These are phyloP conservation scores for Trichophyton benhamiae DNA, from an alignment of 2,329 filamentous ascomycete genomes.

Conservation along the genomic window DNA sequence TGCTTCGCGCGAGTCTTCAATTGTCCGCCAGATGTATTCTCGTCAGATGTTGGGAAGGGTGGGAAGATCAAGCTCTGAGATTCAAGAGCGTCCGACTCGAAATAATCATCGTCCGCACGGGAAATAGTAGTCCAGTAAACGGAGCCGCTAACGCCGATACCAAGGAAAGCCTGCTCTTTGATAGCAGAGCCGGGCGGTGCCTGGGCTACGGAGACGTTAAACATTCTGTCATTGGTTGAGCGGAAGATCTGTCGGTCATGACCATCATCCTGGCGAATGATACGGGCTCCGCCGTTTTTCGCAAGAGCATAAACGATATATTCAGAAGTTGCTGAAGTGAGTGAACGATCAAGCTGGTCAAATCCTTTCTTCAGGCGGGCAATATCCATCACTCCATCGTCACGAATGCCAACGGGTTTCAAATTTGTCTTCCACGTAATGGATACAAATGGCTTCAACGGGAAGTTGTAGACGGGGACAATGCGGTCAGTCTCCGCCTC, in stretches of 20 bases:
- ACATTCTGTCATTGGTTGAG: constrained; percentile 82
- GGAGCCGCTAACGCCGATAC: constrained; percentile 84
- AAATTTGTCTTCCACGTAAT: constrained; percentile 52
- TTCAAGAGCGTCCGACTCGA: constrained; percentile 67
- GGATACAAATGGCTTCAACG: constrained; percentile 89
- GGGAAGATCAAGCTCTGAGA: constrained; percentile 81
- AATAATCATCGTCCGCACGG: constrained; percentile 63
- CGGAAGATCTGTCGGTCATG: constrained; percentile 86
- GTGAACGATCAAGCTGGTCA: constrained; percentile 87
- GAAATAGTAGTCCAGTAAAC: constrained; percentile 90
- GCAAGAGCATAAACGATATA: constrained; percentile 93
- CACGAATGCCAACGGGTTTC: constrained; percentile 52
- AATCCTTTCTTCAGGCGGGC: constrained; percentile 94
- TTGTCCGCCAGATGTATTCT: constrained; percentile 80
- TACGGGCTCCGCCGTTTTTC: constrained; percentile 80
- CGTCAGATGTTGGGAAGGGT: constrained; percentile 71
- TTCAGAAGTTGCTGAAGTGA: constrained; percentile 76
- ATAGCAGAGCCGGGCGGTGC: constrained; percentile 43
- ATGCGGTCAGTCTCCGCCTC: constrained; percentile 43
- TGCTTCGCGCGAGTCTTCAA: constrained; percentile 90
- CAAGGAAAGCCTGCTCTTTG: constrained; percentile 71
- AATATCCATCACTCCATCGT: constrained; percentile 79
- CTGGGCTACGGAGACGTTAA: constrained; percentile 77
- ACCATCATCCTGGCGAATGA: constrained; percentile 90
- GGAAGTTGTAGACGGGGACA: constrained; percentile 85